A percentile compares a stretch with the other conserved stretches of the same genome.
phyloP scores from a whole-genome alignment of 768 basidiomycete genomes.

The Polyporus arcularius region DNA sequence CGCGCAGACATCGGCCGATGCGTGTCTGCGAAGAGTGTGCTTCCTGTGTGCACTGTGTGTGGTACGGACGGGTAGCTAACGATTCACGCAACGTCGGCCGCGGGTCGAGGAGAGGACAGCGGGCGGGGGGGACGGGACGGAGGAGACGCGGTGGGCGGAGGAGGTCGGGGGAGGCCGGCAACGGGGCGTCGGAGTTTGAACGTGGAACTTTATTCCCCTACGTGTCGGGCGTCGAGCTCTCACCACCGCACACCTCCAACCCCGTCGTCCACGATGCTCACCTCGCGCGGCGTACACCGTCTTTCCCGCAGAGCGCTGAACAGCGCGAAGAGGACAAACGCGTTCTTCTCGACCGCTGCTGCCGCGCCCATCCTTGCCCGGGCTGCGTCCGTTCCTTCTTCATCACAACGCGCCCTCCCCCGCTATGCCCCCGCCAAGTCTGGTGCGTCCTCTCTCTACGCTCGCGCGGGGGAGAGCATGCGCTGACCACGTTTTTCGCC shows the following conservation, averaged over 20 bases:
- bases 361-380: constrained; percentile 54
- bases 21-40: not conserved
- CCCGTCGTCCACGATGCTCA: constrained; percentile 65
- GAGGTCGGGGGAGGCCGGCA: constrained; percentile 29
- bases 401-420: constrained; percentile 46
- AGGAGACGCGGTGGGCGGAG: constrained; percentile 5
- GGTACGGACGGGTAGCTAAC: not conserved
- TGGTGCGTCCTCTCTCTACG: constrained; percentile 44
- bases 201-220: constrained; percentile 31
- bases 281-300: constrained; percentile 84
- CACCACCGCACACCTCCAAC: constrained; percentile 27
- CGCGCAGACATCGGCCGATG: constrained; percentile 15
- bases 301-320: constrained; percentile 83
- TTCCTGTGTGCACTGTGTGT: not conserved
- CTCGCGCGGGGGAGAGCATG: not conserved
- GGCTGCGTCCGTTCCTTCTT: constrained; percentile 46
- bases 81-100: too few species aligned
- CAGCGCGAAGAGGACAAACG: constrained; percentile 71
- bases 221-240: constrained; percentile 25
- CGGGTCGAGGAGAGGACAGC: not conserved
- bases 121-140: constrained; percentile 8
- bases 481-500: constrained; percentile 18
- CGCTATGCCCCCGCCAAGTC: constrained; percentile 53
- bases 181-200: constrained; percentile 28
- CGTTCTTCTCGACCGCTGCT: constrained; percentile 76